phyloP scores from a whole-genome alignment of 202 grass and related monocot genomes.

The Carex arenaria region DNA sequence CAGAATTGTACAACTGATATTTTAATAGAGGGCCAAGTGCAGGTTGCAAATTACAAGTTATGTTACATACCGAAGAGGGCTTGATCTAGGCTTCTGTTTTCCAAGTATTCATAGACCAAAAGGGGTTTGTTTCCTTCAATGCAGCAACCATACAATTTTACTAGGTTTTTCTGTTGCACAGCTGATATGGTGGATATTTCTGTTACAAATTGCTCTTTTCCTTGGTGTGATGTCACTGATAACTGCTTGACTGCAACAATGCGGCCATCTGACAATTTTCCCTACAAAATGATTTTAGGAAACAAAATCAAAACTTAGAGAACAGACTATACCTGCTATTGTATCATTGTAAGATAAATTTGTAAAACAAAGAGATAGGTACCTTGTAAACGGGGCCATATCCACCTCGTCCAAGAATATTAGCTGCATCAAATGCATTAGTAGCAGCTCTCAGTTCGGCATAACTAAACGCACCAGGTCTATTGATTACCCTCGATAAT shows the following conservation, averaged over 20 bases:
- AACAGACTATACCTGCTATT: neutral
- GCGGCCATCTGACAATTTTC: constrained; percentile 41
- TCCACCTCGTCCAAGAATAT: constrained; percentile 45
- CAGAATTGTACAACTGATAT: neutral
- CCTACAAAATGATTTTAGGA: constrained; percentile 20
- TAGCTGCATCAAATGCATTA: constrained; percentile 27
- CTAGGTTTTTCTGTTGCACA: constrained; percentile 52
- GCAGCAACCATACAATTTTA: constrained; percentile 47
- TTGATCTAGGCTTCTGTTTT: constrained; percentile 45
- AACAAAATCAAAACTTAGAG: neutral
- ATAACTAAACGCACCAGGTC: constrained; percentile 35
- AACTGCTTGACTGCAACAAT: constrained; percentile 44
- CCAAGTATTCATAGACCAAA: constrained; percentile 50
- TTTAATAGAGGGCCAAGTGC: neutral
- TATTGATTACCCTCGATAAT: constrained; percentile 27
- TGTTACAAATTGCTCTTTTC: constrained; percentile 42
- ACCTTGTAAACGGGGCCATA: constrained; percentile 48
- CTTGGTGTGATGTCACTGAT: constrained; percentile 42
- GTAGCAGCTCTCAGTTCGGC: constrained; percentile 40
- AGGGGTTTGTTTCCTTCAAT: constrained; percentile 37
- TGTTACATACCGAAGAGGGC: constrained; percentile 34
- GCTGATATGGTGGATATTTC: constrained; percentile 48
- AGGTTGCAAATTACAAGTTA: neutral
- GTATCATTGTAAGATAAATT: neutral
- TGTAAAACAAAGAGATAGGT: neutral